Conservation (phyloP, 495 filamentous ascomycete species). For the Tetracladium setigerum region DNA sequence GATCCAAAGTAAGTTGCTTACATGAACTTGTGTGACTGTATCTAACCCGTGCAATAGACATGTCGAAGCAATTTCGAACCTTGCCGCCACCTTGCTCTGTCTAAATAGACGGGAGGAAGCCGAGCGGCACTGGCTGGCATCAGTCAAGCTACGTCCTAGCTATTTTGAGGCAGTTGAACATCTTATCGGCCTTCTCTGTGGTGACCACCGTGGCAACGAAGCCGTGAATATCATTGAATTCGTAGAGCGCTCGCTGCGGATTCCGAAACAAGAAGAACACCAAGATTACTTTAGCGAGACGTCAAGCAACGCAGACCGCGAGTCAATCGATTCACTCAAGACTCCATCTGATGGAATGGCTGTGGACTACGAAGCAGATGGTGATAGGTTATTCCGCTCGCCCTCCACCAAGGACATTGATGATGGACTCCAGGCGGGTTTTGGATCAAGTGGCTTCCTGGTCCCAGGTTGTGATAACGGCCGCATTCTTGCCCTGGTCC, state of each 20-base stretch:
- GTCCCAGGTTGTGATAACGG: slow-evolving; percentile 88
- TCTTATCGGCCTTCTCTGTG: slow-evolving; percentile 81
- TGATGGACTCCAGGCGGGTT: slow-evolving; percentile 49
- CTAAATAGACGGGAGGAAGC: slow-evolving; percentile 78
- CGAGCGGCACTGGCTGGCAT: slow-evolving; percentile 75
- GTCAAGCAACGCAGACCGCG: slow-evolving; percentile 23
- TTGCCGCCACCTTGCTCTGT: slow-evolving; percentile 81
- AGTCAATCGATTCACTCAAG: slow-evolving; percentile 39
- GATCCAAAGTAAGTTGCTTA: slow-evolving; percentile 59
- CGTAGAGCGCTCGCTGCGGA: slow-evolving; percentile 69
- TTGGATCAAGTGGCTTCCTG: slow-evolving; percentile 77
- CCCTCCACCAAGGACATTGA: slow-evolving; percentile 30
- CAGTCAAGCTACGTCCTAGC: slow-evolving; percentile 74
- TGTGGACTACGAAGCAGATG: slow-evolving; percentile 38
- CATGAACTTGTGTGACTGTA: not conserved
- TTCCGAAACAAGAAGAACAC: slow-evolving; percentile 24
- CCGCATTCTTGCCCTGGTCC: slow-evolving; percentile 81
- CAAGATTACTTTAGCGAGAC: slow-evolving; percentile 22
- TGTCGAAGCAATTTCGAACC: slow-evolving; percentile 90
- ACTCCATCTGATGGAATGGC: slow-evolving; percentile 45
- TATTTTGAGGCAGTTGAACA: slow-evolving; percentile 98
- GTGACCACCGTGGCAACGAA: slow-evolving; percentile 71
- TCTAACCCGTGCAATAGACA: slow-evolving; percentile 46
- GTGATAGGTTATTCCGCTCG: slow-evolving; percentile 12
- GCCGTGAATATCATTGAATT: slow-evolving; percentile 85